Evolutionary conservation across 1,139 yeast species (phyloP).

Genomic region (Debaryomyces nepalensis): DNA sequence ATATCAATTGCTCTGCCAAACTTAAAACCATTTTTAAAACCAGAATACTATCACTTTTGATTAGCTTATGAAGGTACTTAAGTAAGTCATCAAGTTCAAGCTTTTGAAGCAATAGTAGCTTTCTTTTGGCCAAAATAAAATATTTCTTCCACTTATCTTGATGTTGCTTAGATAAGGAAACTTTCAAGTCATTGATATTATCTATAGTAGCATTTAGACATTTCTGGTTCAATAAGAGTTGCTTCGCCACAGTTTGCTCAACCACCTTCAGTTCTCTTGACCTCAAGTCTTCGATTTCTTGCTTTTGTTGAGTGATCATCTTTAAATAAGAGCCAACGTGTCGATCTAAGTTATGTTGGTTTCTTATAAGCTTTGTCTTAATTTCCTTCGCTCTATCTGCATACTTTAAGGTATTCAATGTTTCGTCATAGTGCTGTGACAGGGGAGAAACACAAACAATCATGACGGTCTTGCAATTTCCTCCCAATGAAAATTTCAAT

Average conservation of each 20-base stretch:
- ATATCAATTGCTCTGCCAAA: conserved; percentile 32
- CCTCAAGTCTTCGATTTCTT: conserved; percentile 74
- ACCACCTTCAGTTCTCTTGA: conserved; percentile 53
- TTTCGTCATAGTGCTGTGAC: conserved; percentile 85
- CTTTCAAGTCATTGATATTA: conserved; percentile 42
- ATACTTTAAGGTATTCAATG: conserved; percentile 84
- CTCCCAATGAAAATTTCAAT: conserved; percentile 88
- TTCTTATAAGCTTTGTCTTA: conserved; percentile 77
- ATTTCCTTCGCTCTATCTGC: conserved; percentile 92
- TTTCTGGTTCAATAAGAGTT: conserved; percentile 34
- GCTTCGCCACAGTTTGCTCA: conserved; percentile 37
- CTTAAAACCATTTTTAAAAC: conserved; percentile 17
- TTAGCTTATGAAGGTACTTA: conserved; percentile 15
- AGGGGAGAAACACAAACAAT: conserved; percentile 92
- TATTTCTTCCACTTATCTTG: conserved; percentile 53
- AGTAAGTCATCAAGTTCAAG: conserved; percentile 40
- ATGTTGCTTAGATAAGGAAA: conserved; percentile 43
- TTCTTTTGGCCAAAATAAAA: conserved; percentile 61
- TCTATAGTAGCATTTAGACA: conserved; percentile 46
- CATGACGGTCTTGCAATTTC: conserved; percentile 94
- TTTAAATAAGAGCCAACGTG: conserved; percentile 88
- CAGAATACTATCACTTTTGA: not conserved
- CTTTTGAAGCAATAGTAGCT: conserved; percentile 51
- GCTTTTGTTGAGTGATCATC: conserved; percentile 82
- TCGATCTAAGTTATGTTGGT: conserved; percentile 75